These are phyloP conservation scores for Leucosporidium creatinivorum DNA, from an alignment of 768 basidiomycete species.

Conservation along the genomic window DNA sequence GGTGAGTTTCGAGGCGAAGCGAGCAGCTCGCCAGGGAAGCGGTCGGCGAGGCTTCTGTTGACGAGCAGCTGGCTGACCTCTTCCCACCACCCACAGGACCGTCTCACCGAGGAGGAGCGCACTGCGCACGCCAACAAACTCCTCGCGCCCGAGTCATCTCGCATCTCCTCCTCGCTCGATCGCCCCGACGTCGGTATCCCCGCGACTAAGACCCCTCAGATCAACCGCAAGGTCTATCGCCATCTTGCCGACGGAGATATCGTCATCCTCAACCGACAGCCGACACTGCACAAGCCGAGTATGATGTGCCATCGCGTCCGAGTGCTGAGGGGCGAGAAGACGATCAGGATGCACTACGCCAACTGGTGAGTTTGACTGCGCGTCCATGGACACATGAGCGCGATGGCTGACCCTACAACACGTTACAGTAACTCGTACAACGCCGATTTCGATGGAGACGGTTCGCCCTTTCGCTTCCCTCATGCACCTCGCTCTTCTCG, in stretches of 20 bases:
- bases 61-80: background rate
- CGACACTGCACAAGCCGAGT: conserved; percentile 95
- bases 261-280: conserved; percentile 91
- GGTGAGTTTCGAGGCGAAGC: conserved; percentile 13
- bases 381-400: background rate
- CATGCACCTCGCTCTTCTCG: background rate
- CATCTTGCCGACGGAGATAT: conserved; percentile 93
- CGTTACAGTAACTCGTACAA: conserved; percentile 85
- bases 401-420: background rate
- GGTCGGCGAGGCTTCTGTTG: too few relatives aligned
- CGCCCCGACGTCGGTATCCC: conserved; percentile 42
- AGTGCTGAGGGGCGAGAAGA: conserved; percentile 90
- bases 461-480: conserved; percentile 43
- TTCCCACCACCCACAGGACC: conserved; percentile 52
- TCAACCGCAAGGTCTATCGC: conserved; percentile 96
- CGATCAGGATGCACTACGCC: conserved; percentile 98
- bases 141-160: conserved; percentile 63
- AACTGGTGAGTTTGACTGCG: conserved; percentile 63
- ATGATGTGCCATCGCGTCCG: conserved; percentile 98
- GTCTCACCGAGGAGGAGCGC: conserved; percentile 75
- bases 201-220: conserved; percentile 57
- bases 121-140: conserved; percentile 93
- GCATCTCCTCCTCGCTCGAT: conserved; percentile 34
- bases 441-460: conserved; percentile 91
- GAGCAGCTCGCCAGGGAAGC: too few relatives aligned